Base-by-base conservation (phyloP, 805 yeast species). In the Ogataea zsoltii region DNA sequence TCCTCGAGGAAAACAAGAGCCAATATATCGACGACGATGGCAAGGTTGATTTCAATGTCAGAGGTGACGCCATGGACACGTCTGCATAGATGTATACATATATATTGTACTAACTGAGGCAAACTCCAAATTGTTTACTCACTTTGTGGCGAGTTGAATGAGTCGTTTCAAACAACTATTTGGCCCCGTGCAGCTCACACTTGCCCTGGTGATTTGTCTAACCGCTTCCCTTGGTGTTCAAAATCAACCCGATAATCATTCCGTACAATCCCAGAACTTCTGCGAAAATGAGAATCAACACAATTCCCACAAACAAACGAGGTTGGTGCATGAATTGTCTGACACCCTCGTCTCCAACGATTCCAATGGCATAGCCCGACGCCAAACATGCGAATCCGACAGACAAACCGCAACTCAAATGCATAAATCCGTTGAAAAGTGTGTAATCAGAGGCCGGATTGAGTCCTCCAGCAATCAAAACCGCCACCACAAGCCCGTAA, bases 291-390 rank as follows among this genome's bases (percentile, higher is more conserved):
- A 92, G 85, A 70, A 92, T 92, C 74, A 91, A 82, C 71, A 91
- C 89, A 90, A 91, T 91, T 67, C 97, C 97, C 51, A 91, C 98
- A 68, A 92, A 92, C 62, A 92, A 79, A 75, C 96, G 86, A 63
- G 97, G 97, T 74, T 92, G 97, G 70, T 91, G 97, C 63, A 96
- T 91, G 60, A 90, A 85, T 68, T 96, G 96, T 76, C 98, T 87
- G 46, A 92, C 97, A 76, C 99, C 99, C 53, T 96, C 97, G 70
- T 92, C 99, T 69, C 99, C 99, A 55, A 92, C 99, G 55, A 92
- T 90, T 73, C 99, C 99, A 72, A 92, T 92, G 47, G 99, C 94
- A 68, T 91, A 94, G 36, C 99, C 99, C 48, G 96, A 87, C 33
- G 98, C 91, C 63, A 94, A 75, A 66, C 98, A 91, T 3, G 98